Base-by-base conservation (phyloP, 441 rosid species). In the Flueggea neowawraea region DNA sequence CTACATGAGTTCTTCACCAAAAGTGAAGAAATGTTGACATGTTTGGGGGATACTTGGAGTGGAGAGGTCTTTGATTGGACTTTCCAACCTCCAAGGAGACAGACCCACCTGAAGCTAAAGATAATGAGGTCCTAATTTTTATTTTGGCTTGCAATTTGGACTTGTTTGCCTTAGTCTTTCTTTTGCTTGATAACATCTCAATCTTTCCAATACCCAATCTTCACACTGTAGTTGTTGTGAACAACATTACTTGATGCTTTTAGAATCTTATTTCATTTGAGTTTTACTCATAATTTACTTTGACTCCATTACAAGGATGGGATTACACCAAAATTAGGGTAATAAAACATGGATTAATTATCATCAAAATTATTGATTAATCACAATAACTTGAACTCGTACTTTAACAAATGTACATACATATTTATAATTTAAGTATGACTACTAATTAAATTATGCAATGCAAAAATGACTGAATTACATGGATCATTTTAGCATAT, bases 91-190 rank as follows among this genome's bases (percentile, higher is more conserved):
- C 4, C 12, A 32, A 17, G 71, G 71, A 41, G 80, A 80, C 84
- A 82, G 54, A 31, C 72, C 81, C 84, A 82, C 81, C 65, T 82
- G 82, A 78, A 67, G 52, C 12, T 7, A 5, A 50, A 54, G 50
- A 58, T 63, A 62, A 52, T 53, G 41, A 76, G 73, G 65, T 61
- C 80, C 68, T 11, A 43, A 68, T 51, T 55, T 55, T 52, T 49
- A 6, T 43, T 43, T 43, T 43, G 45, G 45, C 14, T 10, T 16
- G 44, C 66, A 62, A 41, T n/a, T 60, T 52, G 64, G 16, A 48
- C 52, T 56, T 58, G 17, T 43, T 60, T 70, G 67, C 58, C 54
- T 31, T 32, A 54, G 33, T 55, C 31, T 22, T 14, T 53, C 65
- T 36, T 33, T 6, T n/a, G 8, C 16, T 61, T 61, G 65, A 67